Conservation (phyloP, 2,329 filamentous ascomycete species). For the Colletotrichum tanaceti region DNA sequence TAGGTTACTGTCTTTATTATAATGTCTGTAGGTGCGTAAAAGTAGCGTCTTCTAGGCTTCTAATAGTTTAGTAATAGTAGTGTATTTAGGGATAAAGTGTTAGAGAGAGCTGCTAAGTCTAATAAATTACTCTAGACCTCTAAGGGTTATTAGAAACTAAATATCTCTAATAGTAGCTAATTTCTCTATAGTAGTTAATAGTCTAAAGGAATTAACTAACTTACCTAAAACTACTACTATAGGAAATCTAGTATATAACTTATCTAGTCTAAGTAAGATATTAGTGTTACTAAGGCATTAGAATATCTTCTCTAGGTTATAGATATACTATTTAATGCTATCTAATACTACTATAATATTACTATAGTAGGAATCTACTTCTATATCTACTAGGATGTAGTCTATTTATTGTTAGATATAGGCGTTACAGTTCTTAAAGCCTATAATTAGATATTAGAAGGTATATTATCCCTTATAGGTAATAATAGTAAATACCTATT, state of each 20-base stretch:
- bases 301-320: neutral
- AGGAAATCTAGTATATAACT: neutral
- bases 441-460: neutral
- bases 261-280: too few species aligned
- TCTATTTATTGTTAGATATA: neutral
- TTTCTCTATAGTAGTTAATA: neutral
- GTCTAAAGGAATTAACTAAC: neutral
- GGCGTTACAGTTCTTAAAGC: neutral
- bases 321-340: neutral
- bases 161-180: neutral
- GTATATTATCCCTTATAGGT: neutral
- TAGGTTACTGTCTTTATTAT: neutral
- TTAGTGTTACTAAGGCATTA: too few species aligned
- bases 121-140: neutral
- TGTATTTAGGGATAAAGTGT: neutral
- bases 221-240: neutral
- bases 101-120: neutral
- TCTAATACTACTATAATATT: neutral
- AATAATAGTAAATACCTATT: neutral
- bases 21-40: neutral
- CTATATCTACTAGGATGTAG: neutral
- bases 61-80: neutral
- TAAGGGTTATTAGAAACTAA: neutral
- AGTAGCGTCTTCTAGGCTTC: neutral
- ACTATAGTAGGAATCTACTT: neutral